A percentile compares a stretch with the other conserved stretches of the same genome.
These are phyloP conservation scores for Penicillium capsulatum DNA, from an alignment of 2,329 filamentous ascomycete genomes.

Conservation along the genomic window DNA sequence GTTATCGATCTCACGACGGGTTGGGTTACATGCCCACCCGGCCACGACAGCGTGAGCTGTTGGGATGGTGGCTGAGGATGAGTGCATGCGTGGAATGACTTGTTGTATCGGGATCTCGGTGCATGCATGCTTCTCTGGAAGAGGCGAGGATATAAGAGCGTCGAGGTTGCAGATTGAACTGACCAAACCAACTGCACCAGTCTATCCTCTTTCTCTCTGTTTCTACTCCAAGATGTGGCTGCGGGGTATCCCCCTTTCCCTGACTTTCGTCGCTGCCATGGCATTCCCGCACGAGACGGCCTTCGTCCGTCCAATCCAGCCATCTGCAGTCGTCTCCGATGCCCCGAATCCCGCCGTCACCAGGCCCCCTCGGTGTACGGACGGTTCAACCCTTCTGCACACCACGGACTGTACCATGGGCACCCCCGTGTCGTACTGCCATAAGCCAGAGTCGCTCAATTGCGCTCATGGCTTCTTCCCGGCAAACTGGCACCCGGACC, in stretches of 20 bases:
- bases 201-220: too few species aligned
- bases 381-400: constrained; percentile 20
- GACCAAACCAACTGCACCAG: too few species aligned
- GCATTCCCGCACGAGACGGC: constrained; percentile 13
- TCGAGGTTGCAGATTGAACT: too few species aligned
- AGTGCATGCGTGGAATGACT: too few species aligned
- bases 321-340: constrained; percentile 1
- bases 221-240: too few species aligned
- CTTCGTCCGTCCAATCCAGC: background rate
- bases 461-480: constrained; percentile 23
- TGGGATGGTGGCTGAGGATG: too few species aligned
- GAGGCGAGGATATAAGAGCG: too few species aligned
- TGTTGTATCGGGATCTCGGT: too few species aligned
- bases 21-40: constrained; percentile 2
- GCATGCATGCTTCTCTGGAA: too few species aligned
- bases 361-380: constrained; percentile 12
- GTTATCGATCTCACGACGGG: background rate
- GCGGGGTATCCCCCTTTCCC: too few species aligned
- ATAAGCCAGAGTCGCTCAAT: constrained; percentile 14
- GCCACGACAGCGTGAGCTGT: too few species aligned
- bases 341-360: constrained; percentile 10
- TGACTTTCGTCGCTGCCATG: constrained; percentile 1
- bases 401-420: constrained; percentile 29
- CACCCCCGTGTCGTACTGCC: constrained; percentile 21
- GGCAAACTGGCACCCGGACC: constrained; percentile 24